A percentile compares a stretch with the other conserved stretches of the same genome.
Evolutionary conservation across 1,139 yeast genomes (phyloP).

Genomic region (Taphrina communis): DNA sequence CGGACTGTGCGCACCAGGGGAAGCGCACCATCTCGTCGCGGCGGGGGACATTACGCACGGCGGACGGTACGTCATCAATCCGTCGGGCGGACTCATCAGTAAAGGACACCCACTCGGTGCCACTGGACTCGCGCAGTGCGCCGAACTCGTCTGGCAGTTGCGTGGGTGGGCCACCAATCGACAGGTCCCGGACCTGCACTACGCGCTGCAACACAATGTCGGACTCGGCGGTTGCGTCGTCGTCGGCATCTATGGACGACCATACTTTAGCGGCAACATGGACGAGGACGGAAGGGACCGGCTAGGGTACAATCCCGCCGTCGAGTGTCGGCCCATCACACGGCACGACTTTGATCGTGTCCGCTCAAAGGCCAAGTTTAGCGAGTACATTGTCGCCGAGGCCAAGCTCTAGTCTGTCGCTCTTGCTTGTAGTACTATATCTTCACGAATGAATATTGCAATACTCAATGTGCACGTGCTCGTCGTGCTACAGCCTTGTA

Average conservation of each 20-base stretch:
- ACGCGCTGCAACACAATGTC: slow-evolving; percentile 50
- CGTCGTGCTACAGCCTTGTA: too few species aligned
- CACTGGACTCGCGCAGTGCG: slow-evolving; percentile 51
- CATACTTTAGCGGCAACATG: slow-evolving; percentile 33
- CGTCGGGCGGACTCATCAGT: slow-evolving; percentile 50
- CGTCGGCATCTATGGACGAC: slow-evolving; percentile 38
- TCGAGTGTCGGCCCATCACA: slow-evolving; percentile 49
- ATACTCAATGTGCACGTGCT: too few species aligned
- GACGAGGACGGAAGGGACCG: slow-evolving; percentile 48
- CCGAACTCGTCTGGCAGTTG: slow-evolving; percentile 50
- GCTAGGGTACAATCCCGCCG: slow-evolving; percentile 50
- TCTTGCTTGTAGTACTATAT: too few species aligned
- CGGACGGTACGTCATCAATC: slow-evolving; percentile 49
- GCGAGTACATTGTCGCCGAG: slow-evolving; percentile 33
- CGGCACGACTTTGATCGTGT: slow-evolving; percentile 26
- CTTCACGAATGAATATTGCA: too few species aligned
- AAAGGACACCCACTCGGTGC: slow-evolving; percentile 52
- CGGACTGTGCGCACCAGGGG: slow-evolving; percentile 49
- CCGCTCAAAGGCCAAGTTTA: slow-evolving; percentile 12
- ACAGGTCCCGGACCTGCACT: slow-evolving; percentile 47
- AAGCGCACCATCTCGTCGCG: slow-evolving; percentile 48
- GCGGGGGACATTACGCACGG: slow-evolving; percentile 50
- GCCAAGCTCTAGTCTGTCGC: slow-evolving; percentile 18
- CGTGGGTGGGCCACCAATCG: slow-evolving; percentile 51
- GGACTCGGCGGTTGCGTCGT: slow-evolving; percentile 45